phyloP scores from a whole-genome alignment of 257 asterid genomes.

The Jaltomata sinuosa region DNA sequence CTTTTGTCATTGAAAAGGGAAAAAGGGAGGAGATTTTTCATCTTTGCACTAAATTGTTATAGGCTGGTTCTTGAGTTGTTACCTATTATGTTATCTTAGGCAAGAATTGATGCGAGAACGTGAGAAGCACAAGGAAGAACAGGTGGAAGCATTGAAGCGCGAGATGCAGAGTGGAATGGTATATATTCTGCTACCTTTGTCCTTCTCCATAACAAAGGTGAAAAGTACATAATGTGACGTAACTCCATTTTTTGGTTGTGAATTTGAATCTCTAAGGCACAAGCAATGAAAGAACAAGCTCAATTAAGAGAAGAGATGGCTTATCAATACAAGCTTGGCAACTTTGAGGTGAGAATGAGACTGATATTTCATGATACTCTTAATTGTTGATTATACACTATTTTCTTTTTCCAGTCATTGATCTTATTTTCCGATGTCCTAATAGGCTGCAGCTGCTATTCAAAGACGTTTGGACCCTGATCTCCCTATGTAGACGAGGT shows the following conservation, averaged over 20 bases:
- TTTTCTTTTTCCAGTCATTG: not conserved
- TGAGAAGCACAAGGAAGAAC: conserved; percentile 68
- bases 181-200: not conserved
- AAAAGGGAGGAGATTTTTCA: not conserved
- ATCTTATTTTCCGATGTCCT: not conserved
- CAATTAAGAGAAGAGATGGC: conserved; percentile 97
- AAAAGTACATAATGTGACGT: not conserved
- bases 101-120: conserved; percentile 70
- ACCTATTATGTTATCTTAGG: conserved; percentile 26
- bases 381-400: not conserved
- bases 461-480: conserved; percentile 96
- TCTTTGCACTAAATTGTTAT: not conserved
- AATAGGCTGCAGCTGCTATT: conserved; percentile 97
- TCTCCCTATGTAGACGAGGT: conserved; percentile 39
- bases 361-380: not conserved
- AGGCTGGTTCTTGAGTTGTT: not conserved
- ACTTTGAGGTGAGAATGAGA: conserved; percentile 55
- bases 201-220: not conserved
- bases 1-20: not conserved
- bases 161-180: conserved; percentile 97
- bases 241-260: not conserved
- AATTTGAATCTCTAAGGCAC: conserved; percentile 40
- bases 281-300: conserved; percentile 99
- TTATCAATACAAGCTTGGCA: conserved; percentile 87
- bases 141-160: conserved; percentile 64